Base-by-base conservation (phyloP, 2,329 filamentous ascomycete genomes). In the Paramyrothecium sp. region DNA sequence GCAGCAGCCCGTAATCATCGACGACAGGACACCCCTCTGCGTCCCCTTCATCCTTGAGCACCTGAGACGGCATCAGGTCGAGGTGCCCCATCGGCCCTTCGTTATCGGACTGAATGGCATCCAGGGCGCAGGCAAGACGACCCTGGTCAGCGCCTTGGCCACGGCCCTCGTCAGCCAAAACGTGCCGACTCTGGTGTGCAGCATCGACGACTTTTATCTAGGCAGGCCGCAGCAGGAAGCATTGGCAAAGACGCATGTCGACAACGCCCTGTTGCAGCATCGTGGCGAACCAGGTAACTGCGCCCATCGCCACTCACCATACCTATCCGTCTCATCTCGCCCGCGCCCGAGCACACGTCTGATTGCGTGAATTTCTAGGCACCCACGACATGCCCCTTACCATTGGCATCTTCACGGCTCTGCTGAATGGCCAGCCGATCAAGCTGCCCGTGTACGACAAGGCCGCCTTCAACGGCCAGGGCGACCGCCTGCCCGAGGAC, bases 111-210 rank as follows among this genome's bases (percentile, higher is more conserved):
- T 98, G 66, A 96, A 96, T 66, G 94, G 93, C 59, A 86, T 97
- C 26, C 94, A 97, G 75, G 94, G 94, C 59, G 89, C 91, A 41
- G 94, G 94, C 64, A 97, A 98, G 78, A 96, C 93, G 3, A 96
- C 93, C 13, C 83, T 97, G 66, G 92, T 93, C 41, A 81, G 81
- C 41, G 80, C 83, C 4, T 82, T 96, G 48, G 82, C 86, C 62
- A 70, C 79, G 20, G 84, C 82, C 16, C 83, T 94, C 41, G 78
- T 82, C 51, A 71, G 78, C 16, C 66, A 74, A 30, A 79, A 88
- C 67, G 81, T 81, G 20, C 80, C 90, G 22, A 89, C 89, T 3
- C 78, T 90, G 52, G 88, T 92, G 54, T 83, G 91, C 71, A 93
- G 90, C 71, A 89, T 97, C 62, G 93, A 97, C 72, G 92, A 97